Conservation (phyloP, 305 asterid species). For the Fraxinus ornus region DNA sequence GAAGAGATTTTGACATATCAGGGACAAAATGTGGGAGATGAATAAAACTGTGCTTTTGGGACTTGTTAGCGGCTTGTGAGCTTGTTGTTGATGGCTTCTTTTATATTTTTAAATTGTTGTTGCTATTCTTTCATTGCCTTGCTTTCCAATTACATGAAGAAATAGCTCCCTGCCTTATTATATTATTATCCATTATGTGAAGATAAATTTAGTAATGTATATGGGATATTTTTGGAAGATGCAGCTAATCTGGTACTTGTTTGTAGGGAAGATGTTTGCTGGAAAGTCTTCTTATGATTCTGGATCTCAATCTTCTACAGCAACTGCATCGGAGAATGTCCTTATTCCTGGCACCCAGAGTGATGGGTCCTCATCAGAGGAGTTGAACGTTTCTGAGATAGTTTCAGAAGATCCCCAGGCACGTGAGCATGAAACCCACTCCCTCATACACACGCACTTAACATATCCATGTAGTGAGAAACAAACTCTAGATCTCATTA, state of each 20-base stretch:
- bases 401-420: constrained; percentile 53
- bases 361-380: constrained; percentile 43
- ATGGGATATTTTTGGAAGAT: not conserved
- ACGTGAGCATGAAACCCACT: constrained; percentile 23
- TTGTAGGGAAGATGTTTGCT: constrained; percentile 69
- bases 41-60: not conserved
- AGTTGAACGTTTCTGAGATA: constrained; percentile 41
- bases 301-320: constrained; percentile 51
- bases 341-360: constrained; percentile 74
- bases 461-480: not conserved
- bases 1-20: not conserved
- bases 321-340: constrained; percentile 70
- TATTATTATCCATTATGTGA: not conserved
- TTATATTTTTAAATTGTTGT: not conserved
- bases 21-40: not conserved
- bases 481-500: not conserved
- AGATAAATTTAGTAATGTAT: not conserved
- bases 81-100: not conserved
- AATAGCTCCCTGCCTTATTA: not conserved
- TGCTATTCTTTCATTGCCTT: constrained; percentile 9
- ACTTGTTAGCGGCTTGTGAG: not conserved
- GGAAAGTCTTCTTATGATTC: constrained; percentile 55
- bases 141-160: constrained; percentile 1
- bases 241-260: constrained; percentile 31
- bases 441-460: not conserved